Conservation (phyloP, 805 yeast genomes). For the Metschnikowia colocasiae region DNA sequence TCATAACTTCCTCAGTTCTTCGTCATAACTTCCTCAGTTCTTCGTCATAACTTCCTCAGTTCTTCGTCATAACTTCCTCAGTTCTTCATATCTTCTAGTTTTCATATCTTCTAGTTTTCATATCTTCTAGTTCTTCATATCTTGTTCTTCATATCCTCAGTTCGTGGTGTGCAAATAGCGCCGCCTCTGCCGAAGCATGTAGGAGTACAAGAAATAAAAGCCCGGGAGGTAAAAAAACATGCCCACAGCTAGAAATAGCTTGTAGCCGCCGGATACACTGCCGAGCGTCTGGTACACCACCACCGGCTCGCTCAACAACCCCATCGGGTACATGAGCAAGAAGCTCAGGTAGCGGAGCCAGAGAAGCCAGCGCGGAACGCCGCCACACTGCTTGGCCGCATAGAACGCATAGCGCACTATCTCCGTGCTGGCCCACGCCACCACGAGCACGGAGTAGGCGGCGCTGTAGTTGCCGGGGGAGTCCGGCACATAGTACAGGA, state of each 20-base stretch:
- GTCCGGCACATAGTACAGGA: constrained; percentile 25
- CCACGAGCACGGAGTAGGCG: constrained; percentile 21
- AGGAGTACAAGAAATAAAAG: constrained; percentile 23
- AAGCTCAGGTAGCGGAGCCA: constrained; percentile 32
- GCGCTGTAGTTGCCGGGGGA: constrained; percentile 26
- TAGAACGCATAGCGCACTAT: constrained; percentile 29
- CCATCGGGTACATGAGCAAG: constrained; percentile 30
- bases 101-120: too few species aligned
- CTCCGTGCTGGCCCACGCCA: constrained; percentile 33
- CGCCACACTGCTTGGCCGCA: constrained; percentile 17
- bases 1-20: too few species aligned
- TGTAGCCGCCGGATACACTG: constrained; percentile 16
- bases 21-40: too few species aligned
- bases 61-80: too few species aligned
- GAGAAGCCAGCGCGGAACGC: constrained; percentile 19
- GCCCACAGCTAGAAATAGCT: constrained; percentile 21
- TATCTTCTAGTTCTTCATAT: too few species aligned
- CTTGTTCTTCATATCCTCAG: too few species aligned
- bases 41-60: too few species aligned
- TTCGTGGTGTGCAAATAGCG: constrained; percentile 13
- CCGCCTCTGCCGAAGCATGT: constrained; percentile 30
- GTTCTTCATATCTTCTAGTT: too few species aligned
- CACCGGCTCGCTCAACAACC: constrained; percentile 25
- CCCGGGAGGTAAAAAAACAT: constrained; percentile 31
- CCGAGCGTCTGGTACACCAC: constrained; percentile 26